Base-by-base conservation (phyloP, 805 yeast species). In the Monosporozyma unispora region DNA sequence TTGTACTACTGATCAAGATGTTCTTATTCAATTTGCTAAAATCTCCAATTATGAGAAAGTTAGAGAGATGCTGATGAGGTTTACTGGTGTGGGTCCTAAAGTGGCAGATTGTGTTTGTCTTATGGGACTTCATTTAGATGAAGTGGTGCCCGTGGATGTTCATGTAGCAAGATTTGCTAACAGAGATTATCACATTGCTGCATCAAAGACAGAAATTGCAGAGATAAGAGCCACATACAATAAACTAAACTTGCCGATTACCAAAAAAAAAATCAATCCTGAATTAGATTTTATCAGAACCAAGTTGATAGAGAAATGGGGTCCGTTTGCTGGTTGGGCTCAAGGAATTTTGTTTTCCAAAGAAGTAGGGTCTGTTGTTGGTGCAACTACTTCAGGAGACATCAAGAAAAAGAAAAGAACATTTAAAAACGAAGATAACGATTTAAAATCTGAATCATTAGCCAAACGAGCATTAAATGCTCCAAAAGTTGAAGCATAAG, bases 251-350 rank as follows among this genome's bases (percentile, higher is more conserved):
- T 40, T 58, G 23, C 68, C 67, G 4, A 51, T 61, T 6, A 62
- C 66, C 1, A 61, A 57, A 27, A 63, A 42, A 66, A 72, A 57
- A 60, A 63, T 56, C 16, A 64, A 64, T 45, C 48, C 56, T 8
- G 69, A 67, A 45, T 48, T 67, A 10, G 75, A 70, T 38, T 71
- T 74, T 21, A 83, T 88, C 6, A 73, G 88, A 42, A 59, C 61
- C 8, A 78, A 75, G 61, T 82, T 91, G 62, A 72, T 75, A 43
- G 72, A 73, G 0, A 68, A 81, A 42, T 93, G 96, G 91, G 97
- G 96, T 0, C 78, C 77, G 1, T 85, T 84, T 62, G 97, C 99
- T 1, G 99, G 99, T 0, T 93, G 99, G 99, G 98, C 98, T 0
- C 99, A 91, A 60, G 84, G 91, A n/a, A 88, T 91, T 10, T 71